Evolutionary conservation across 768 basidiomycete genomes (phyloP), one percentile per base, ranked within the genome.

Genomic region (Kwoniella botswanensis): DNA sequence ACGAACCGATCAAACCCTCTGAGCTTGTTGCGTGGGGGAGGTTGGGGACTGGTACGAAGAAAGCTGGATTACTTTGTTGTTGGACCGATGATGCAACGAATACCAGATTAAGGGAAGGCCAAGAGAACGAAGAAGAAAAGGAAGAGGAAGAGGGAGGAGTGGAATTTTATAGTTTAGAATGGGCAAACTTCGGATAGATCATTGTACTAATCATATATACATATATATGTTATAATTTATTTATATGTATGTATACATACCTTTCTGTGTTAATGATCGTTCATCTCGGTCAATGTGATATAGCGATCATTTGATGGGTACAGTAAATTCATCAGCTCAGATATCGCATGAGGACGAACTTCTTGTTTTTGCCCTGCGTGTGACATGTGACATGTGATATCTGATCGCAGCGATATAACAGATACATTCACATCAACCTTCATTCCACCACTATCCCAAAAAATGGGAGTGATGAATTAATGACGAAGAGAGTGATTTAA

Each of bases 11-110:
- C 62, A 86, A 87, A 59, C 94, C 97, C 4, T 92, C 96, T 89
- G 94, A 98, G 82, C 88, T 99, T 57, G 92, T 99, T 24, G 95
- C 96, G 0, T 94, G 94, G 81, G 97, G 97, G 18, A 88, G 97
- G 43, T 84, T 99, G 43, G 97, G 96, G 1, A 99, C 97, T 3
- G 97, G 92, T 12, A 98, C 97, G 10, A 98, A 98, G 84, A 99
- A 99, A 84, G 89, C 93, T 0, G 95, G 98, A 82, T 84, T 98
- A 41, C 84, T 98, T 3, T 97, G 94, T 76, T 89, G 90, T 42
- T 97, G 92, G 91, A 90, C 96, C 76, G 90, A 92, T 44, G 71
- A 64, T 41, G 13, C 54, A 29, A 29, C 6, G 65, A 22, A 24
- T 29, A 67, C 21, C 56, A 35, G 7, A 35, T 35, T 7, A 35